These are phyloP conservation scores for Lolium rigidum DNA, from an alignment of 176 grass and related monocot genomes.

Conservation along the genomic window DNA sequence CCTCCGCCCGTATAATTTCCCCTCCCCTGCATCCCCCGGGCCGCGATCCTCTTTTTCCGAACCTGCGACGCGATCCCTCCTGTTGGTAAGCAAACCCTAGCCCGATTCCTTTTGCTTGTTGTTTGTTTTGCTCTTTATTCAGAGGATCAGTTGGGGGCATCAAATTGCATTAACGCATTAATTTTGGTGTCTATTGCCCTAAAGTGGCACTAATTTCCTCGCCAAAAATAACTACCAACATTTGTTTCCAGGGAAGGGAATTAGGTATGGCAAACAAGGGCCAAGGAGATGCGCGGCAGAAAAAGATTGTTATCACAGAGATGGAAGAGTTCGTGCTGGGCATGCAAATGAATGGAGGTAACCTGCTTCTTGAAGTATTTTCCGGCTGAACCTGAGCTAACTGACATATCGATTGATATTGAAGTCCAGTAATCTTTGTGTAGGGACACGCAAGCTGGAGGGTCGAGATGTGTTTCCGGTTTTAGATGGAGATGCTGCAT, in stretches of 20 bases:
- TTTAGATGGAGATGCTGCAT: slow-evolving; percentile 46
- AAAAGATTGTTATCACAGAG: slow-evolving; percentile 81
- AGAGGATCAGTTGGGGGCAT: neutral
- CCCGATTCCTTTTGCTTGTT: neutral
- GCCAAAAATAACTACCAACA: neutral
- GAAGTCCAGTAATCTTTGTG: neutral
- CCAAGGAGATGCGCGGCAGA: slow-evolving; percentile 47
- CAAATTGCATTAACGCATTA: too few species aligned
- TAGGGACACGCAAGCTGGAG: slow-evolving; percentile 61
- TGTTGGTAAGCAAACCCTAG: slow-evolving; percentile 3
- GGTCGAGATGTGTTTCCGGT: slow-evolving; percentile 66
- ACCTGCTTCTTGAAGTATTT: neutral
- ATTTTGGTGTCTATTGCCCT: neutral
- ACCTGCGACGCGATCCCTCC: neutral
- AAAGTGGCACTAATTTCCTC: neutral
- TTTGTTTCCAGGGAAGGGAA: neutral
- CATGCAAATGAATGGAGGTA: slow-evolving; percentile 76
- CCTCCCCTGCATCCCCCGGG: neutral
- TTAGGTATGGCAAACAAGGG: neutral
- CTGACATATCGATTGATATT: neutral
- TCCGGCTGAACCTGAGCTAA: neutral
- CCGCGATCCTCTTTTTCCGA: neutral
- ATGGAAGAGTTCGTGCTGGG: slow-evolving; percentile 90
- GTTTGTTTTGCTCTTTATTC: neutral
- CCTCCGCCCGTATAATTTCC: neutral